These are phyloP conservation scores for Vicia faba DNA, from an alignment of 306 rosid genomes.

Conservation along the genomic window DNA sequence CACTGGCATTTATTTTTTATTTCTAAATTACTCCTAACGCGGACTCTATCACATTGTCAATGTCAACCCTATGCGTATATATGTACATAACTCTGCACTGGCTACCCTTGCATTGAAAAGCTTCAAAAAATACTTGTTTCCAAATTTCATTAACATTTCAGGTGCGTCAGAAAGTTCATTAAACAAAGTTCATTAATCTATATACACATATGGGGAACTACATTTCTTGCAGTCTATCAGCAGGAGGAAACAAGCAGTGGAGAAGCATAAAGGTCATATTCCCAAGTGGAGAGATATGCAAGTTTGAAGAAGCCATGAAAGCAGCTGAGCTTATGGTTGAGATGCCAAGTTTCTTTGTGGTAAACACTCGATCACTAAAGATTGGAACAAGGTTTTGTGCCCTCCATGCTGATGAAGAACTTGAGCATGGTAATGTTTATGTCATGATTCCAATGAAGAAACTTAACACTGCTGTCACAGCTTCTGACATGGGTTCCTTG, in stretches of 20 bases:
- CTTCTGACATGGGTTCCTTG: conserved; percentile 66
- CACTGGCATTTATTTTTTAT: neutral
- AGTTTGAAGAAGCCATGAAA: conserved; percentile 39
- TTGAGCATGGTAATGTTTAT: conserved; percentile 58
- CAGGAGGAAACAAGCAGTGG: conserved; percentile 42
- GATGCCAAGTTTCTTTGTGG: conserved; percentile 70
- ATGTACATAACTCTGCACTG: conserved; percentile 27
- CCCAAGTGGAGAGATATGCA: conserved; percentile 62
- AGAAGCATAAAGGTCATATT: conserved; percentile 58
- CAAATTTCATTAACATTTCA: neutral
- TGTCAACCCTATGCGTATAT: conserved; percentile 34
- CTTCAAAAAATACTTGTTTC: neutral
- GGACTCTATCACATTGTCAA: conserved; percentile 31
- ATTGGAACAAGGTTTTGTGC: conserved; percentile 64
- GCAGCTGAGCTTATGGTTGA: conserved; percentile 92
- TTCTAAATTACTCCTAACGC: conserved; percentile 36
- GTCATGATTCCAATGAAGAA: conserved; percentile 80
- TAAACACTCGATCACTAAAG: conserved; percentile 51
- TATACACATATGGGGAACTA: conserved; percentile 67
- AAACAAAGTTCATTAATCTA: no score
- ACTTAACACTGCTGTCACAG: conserved; percentile 58
- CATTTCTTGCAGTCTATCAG: conserved; percentile 63
- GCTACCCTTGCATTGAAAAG: conserved; percentile 12
- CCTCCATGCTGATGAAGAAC: conserved; percentile 75
- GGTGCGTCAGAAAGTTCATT: no score